phyloP scores from a whole-genome alignment of 208 protist genomes.

The Crithidia sp. region DNA sequence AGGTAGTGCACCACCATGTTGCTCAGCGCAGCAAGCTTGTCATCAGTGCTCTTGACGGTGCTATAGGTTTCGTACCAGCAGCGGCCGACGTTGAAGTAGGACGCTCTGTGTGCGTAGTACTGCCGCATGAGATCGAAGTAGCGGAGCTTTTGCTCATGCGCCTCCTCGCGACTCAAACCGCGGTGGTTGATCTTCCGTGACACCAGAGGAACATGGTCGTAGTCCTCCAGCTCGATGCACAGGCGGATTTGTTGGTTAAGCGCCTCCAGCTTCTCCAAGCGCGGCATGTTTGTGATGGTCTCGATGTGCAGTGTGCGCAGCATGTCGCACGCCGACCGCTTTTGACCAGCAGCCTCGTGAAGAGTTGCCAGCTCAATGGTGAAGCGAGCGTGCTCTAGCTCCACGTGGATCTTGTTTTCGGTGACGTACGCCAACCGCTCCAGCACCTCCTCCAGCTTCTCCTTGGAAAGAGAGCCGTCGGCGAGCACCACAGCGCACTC shows the following conservation, averaged over 20 bases:
- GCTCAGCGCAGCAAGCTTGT: conserved; percentile 72
- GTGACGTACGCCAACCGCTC: conserved; percentile 90
- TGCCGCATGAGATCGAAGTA: conserved; percentile 92
- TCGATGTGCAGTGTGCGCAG: conserved; percentile 96
- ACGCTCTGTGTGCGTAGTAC: conserved; percentile 82
- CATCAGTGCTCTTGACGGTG: conserved; percentile 78
- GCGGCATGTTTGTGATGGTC: conserved; percentile 97
- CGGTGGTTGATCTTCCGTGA: conserved; percentile 94
- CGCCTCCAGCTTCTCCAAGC: conserved; percentile 95
- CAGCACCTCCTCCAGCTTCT: conserved; percentile 84
- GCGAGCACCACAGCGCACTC: conserved; percentile 78
- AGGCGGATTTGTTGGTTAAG: conserved; percentile 96
- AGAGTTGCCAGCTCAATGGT: conserved; percentile 92
- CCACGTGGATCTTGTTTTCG: conserved; percentile 97
- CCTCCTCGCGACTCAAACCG: conserved; percentile 71
- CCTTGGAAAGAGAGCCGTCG: conserved; percentile 52
- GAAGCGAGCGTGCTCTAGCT: conserved; percentile 95
- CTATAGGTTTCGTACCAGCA: conserved; percentile 94
- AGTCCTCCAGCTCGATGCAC: conserved; percentile 94
- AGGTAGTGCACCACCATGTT: conserved; percentile 86
- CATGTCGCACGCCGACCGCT: conserved; percentile 93
- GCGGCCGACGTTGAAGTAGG: conserved; percentile 93
- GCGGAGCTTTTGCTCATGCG: conserved; percentile 73
- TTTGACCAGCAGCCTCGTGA: conserved; percentile 90
- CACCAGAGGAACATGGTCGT: conserved; percentile 93